Conservation (phyloP, 441 rosid species). For the Adansonia grandidieri region DNA sequence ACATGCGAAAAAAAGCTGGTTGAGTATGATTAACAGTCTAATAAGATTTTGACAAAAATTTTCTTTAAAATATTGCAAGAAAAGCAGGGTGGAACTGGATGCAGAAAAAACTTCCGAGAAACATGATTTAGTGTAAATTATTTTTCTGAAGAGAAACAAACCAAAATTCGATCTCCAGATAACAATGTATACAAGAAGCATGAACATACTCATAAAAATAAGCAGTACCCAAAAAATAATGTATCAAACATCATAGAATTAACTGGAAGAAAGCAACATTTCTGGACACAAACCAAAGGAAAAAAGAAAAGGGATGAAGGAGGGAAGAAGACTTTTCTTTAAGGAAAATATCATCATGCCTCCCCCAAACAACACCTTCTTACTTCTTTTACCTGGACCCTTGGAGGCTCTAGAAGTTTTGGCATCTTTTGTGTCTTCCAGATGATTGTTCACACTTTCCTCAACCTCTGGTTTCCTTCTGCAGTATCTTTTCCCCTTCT, state of each 20-base stretch:
- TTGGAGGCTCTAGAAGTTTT: slow-evolving; percentile 50
- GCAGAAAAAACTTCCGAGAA: not conserved
- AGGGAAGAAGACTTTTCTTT: slow-evolving; percentile 4
- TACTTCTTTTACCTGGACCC: slow-evolving; percentile 70
- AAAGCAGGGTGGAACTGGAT: not conserved
- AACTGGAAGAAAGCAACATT: not conserved
- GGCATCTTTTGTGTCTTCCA: slow-evolving; percentile 55
- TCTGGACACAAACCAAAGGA: not conserved
- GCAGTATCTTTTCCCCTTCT: slow-evolving; percentile 42
- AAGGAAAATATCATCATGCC: slow-evolving; percentile 44
- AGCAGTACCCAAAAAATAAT: not conserved
- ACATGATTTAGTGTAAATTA: not conserved
- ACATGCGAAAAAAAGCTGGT: not conserved
- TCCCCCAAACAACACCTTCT: slow-evolving; percentile 71
- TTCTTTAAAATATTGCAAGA: slow-evolving; percentile 6
- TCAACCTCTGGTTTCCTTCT: slow-evolving; percentile 44
- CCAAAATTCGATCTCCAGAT: slow-evolving; percentile 1
- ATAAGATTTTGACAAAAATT: not conserved
- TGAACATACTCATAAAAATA: not conserved
- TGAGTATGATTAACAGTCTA: not conserved
- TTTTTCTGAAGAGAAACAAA: slow-evolving; percentile 1
- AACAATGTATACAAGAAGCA: not conserved
- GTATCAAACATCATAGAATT: not conserved
- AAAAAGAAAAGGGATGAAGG: not conserved
- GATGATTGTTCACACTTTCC: slow-evolving; percentile 34